phyloP scores from a whole-genome alignment of 176 grass and related monocot genomes.

The Carex littledalei region DNA sequence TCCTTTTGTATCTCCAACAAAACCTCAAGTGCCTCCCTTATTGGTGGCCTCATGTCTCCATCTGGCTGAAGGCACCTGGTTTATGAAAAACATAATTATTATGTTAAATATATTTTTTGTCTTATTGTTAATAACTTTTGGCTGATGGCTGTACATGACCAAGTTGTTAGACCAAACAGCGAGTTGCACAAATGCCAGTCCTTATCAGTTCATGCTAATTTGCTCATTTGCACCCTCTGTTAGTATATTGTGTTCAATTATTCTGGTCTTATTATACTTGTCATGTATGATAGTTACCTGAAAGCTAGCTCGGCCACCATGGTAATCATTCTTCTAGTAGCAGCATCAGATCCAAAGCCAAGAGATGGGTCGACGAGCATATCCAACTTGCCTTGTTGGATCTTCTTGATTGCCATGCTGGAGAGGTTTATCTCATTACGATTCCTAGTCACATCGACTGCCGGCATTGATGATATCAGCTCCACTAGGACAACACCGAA shows the following conservation, averaged over 20 bases:
- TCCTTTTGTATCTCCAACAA: constrained; percentile 43
- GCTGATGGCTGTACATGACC: background rate
- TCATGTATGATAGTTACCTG: constrained; percentile 22
- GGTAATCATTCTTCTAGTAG: constrained; percentile 67
- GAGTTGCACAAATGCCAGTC: background rate
- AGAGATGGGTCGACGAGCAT: constrained; percentile 60
- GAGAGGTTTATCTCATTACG: constrained; percentile 83
- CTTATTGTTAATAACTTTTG: background rate
- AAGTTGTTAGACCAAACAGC: background rate
- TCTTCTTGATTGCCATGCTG: constrained; percentile 73
- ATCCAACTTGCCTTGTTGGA: constrained; percentile 63
- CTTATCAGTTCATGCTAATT: background rate
- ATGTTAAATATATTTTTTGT: background rate
- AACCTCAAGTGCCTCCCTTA: constrained; percentile 71
- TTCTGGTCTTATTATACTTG: background rate
- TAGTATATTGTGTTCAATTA: background rate
- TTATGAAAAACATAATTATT: background rate
- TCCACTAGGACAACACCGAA: constrained; percentile 83
- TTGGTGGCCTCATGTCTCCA: constrained; percentile 78
- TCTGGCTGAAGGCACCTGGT: constrained; percentile 69
- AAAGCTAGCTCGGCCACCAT: constrained; percentile 90
- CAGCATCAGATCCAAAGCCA: constrained; percentile 45
- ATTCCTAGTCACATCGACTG: constrained; percentile 59
- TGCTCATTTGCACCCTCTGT: background rate
- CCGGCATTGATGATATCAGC: constrained; percentile 84